Conservation (phyloP, 163 green algal genomes). For the Chlamydomonas reinhardtii region DNA sequence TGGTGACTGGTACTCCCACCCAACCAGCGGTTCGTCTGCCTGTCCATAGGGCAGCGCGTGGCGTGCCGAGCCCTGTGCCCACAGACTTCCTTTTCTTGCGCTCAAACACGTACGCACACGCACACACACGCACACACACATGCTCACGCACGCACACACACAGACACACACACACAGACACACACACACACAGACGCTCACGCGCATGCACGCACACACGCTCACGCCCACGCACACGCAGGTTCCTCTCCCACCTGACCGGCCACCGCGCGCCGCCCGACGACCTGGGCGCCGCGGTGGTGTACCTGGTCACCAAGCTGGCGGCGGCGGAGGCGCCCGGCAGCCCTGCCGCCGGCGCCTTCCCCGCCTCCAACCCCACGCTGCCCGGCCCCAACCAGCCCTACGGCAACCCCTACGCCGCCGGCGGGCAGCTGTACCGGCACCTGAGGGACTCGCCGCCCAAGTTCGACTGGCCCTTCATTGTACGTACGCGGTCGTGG, state of each 20-base stretch:
- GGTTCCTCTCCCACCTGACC: constrained; percentile 39
- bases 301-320: constrained; percentile 40
- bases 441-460: constrained; percentile 7
- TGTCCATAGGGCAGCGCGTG: no score
- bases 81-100: no score
- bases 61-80: no score
- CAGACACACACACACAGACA: no score
- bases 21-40: no score
- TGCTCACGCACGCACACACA: no score
- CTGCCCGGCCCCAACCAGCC: constrained; percentile 36
- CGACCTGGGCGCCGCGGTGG: constrained; percentile 33
- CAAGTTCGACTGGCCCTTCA: constrained; percentile 36
- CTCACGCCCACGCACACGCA: not conserved
- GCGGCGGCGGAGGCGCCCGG: not conserved
- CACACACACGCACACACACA: no score
- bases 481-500: not conserved
- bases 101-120: no score
- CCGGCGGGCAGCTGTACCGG: not conserved
- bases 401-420: constrained; percentile 33
- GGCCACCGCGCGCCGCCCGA: constrained; percentile 1
- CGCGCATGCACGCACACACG: no score
- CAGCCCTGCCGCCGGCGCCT: not conserved
- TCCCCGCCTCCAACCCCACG: not conserved
- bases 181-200: no score
- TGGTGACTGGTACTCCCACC: no score